Base-by-base conservation (phyloP, 2,329 filamentous ascomycete species). In the Apiospora phragmitis region DNA sequence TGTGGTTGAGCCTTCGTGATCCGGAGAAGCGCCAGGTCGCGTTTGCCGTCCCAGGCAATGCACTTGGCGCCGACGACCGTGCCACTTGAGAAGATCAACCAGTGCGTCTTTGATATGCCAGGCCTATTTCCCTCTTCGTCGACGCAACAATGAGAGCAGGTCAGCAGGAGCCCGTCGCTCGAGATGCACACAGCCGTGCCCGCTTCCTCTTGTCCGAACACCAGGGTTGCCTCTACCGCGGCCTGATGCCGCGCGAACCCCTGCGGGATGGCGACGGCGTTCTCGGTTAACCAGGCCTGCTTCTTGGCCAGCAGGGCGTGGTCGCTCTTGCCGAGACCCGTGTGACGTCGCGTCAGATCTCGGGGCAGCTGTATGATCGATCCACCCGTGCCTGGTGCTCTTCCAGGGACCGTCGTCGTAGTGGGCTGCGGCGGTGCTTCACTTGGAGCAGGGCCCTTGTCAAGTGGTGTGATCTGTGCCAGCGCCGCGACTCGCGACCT, bases 121-220 rank as follows among this genome's bases (percentile, higher is more conserved):
- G 55, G 55, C 2, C 82, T 78, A 11, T 84, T 81, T 1, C 78
- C 75, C 5, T 73, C 72, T 0, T 76, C 77, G 66, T 87, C 85
- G 2, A 83, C 84, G 24, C 87, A 77, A 72, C 86, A 88, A 71
- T 88, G 86, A 0, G 86, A 80, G 75, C 86, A 88, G 1, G 85
- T 87, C 26, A 88, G 76, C 5, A 87, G 73, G 51, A 86, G 77
- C 5, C 86, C 86, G 3, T 80, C 72, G 0, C 43, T 47, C 43
- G 82, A 80, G 43, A 88, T 83, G 72, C 85, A 87, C 2, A 88
- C 81, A 0, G 86, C 86, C 1, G 85, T 87, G 6, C 85, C 85
- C 6, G 85, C 86, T 72, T 86, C 82, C 35, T 84, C 76, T 71
- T 86, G 84, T 0, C 83, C 83, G 72, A 87, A 88, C 32, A 88